A percentile compares a stretch with the other conserved stretches of the same genome.
Conservation (phyloP, 2,329 filamentous ascomycete genomes). For the Exophiala viscosa region DNA sequence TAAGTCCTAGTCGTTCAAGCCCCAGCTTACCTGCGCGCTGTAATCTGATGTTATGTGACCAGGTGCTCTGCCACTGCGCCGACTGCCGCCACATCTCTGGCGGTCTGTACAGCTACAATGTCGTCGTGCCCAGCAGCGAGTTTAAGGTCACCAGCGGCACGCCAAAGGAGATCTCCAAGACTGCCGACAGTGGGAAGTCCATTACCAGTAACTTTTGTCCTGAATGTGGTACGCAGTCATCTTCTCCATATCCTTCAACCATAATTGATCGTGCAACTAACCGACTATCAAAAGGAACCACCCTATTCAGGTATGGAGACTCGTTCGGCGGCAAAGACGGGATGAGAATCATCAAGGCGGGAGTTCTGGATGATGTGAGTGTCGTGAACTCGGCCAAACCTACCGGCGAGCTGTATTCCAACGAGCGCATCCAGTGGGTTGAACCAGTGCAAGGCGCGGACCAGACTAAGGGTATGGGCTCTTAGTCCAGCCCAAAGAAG, state of each 20-base stretch:
- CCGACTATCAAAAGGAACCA: constrained; percentile 13
- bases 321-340: constrained; percentile 30
- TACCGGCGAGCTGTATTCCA: constrained; percentile 32
- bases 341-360: constrained; percentile 34
- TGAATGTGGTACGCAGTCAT: constrained; percentile 32
- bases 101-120: constrained; percentile 31
- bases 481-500: too few relatives aligned
- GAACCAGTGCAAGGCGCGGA: constrained; percentile 13
- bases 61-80: constrained; percentile 39
- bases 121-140: constrained; percentile 32
- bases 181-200: constrained; percentile 35
- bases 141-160: constrained; percentile 32
- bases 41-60: neutral
- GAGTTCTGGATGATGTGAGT: constrained; percentile 34
- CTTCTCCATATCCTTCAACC: neutral
- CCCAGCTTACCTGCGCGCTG: neutral
- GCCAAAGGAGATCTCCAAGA: constrained; percentile 36
- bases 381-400: constrained; percentile 33
- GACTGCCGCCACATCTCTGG: constrained; percentile 41
- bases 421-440: constrained; percentile 19
- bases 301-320: constrained; percentile 30
- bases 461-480: constrained; percentile 21
- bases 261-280: neutral
- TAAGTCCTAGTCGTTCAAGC: constrained; percentile 23
- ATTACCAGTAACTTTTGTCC: constrained; percentile 37